These are phyloP conservation scores for Termitomyces sp. DNA, from an alignment of 768 basidiomycete species.

Conservation along the genomic window DNA sequence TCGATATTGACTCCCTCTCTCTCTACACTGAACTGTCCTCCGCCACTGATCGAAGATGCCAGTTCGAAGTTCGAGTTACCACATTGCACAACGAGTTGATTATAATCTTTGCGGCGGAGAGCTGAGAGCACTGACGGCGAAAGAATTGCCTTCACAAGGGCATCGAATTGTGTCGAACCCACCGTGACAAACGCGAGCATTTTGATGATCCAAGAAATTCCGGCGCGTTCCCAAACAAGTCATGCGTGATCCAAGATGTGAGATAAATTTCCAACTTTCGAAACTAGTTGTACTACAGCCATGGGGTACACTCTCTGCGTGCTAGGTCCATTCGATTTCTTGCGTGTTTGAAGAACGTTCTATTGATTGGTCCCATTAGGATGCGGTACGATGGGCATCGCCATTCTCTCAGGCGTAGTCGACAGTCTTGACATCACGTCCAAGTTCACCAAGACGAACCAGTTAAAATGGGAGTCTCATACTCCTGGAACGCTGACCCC, in stretches of 20 bases:
- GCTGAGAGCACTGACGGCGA: constrained; percentile 51
- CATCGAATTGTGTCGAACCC: constrained; percentile 84
- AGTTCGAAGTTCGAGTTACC: constrained; percentile 58
- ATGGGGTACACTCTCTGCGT: constrained; percentile 96
- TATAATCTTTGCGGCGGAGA: constrained; percentile 52
- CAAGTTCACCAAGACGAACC: constrained; percentile 15
- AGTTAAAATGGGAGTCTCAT: constrained; percentile 34
- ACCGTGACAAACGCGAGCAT: constrained; percentile 76
- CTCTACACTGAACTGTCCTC: constrained; percentile 19
- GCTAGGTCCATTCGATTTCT: constrained; percentile 45
- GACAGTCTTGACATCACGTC: constrained; percentile 60
- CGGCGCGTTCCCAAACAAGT: constrained; percentile 11
- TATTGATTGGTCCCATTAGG: constrained; percentile 39
- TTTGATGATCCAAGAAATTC: constrained; percentile 10
- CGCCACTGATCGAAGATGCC: constrained; percentile 21
- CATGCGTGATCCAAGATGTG: constrained; percentile 9
- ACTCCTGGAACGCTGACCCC: constrained; percentile 75
- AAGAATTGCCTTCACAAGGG: constrained; percentile 57
- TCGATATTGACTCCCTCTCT: constrained; percentile 48
- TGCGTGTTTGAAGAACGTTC: constrained; percentile 1
- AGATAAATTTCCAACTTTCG: constrained; percentile 1
- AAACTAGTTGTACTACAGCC: constrained; percentile 1
- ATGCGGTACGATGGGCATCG: constrained; percentile 98
- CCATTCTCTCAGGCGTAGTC: constrained; percentile 89
- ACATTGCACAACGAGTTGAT: constrained; percentile 64